phyloP scores from a whole-genome alignment of 441 rosid species.

The Populus hybrid region DNA sequence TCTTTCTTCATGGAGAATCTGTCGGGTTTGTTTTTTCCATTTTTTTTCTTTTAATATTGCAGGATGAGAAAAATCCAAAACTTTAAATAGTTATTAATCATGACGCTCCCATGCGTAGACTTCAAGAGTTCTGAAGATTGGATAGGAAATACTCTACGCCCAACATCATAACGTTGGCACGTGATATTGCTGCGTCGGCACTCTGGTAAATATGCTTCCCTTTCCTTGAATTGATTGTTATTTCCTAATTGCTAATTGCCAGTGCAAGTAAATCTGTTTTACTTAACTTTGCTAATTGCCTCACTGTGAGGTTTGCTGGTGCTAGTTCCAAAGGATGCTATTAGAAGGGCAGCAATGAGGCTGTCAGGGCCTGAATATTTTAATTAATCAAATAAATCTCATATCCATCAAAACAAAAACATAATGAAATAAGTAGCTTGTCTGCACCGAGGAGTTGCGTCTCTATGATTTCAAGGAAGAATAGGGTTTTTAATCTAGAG shows the following conservation, averaged over 20 bases:
- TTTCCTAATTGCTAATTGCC: no score
- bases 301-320: not conserved
- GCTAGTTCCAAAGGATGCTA: not conserved
- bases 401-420: no score
- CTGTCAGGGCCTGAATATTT: no score
- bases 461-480: not conserved
- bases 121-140: not conserved
- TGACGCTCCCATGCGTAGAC: not conserved
- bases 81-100: not conserved
- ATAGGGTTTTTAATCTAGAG: not conserved
- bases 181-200: no score
- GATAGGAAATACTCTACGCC: not conserved
- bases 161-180: no score
- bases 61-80: not conserved
- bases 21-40: not conserved
- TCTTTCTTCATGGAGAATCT: not conserved
- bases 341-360: no score
- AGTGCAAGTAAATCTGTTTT: no score
- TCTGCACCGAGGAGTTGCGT: no score
- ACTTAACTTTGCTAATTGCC: not conserved
- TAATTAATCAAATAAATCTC: no score
- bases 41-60: no score
- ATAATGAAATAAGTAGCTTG: not conserved
- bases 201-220: not conserved
- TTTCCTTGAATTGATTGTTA: no score